Percentiles rank a stretch among this genome's conserved stretches.
Evolutionary conservation across 2,329 filamentous ascomycete genomes (phyloP).

Genomic region (Venturia effusa): DNA sequence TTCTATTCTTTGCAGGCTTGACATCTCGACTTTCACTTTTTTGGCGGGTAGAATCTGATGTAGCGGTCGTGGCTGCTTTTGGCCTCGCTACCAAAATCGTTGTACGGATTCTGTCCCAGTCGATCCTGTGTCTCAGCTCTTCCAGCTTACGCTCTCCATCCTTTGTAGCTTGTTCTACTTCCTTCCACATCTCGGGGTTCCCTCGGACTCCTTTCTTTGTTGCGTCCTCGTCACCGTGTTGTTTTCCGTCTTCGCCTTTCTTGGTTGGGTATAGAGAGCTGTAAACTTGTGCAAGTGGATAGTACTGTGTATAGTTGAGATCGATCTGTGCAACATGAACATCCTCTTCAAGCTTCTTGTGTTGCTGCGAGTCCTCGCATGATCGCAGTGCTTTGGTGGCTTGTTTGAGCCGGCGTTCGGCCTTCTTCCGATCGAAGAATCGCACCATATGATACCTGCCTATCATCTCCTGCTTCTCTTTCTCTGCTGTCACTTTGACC

Average conservation of each 20-base stretch:
- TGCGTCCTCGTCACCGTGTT: slow-evolving; percentile 24
- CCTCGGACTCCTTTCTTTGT: slow-evolving; percentile 26
- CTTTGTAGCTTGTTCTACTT: slow-evolving; percentile 54
- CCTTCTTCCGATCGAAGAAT: slow-evolving; percentile 73
- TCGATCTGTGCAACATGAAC: slow-evolving; percentile 64
- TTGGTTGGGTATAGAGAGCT: slow-evolving; percentile 41
- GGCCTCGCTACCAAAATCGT: background rate
- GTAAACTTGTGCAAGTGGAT: slow-evolving; percentile 61
- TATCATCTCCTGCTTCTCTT: slow-evolving; percentile 59
- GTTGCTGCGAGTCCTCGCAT: slow-evolving; percentile 41
- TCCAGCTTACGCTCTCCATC: slow-evolving; percentile 40
- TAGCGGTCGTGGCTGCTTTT: background rate
- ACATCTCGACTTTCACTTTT: background rate
- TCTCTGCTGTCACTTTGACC: slow-evolving; percentile 46
- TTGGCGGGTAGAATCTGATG: background rate
- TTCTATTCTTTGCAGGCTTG: background rate
- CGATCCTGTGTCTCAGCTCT: slow-evolving; percentile 43
- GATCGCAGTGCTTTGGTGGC: slow-evolving; percentile 47
- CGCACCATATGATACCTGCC: slow-evolving; percentile 72
- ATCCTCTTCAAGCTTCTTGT: slow-evolving; percentile 40
- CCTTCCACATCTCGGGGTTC: slow-evolving; percentile 53
- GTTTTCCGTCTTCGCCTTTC: slow-evolving; percentile 20
- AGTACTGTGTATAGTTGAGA: slow-evolving; percentile 63
- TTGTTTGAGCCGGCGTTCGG: slow-evolving; percentile 54
- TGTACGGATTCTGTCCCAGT: slow-evolving; percentile 14